These are phyloP conservation scores for Backusella liffmaniae DNA, from an alignment of 192 early-diverging fungal genomes.

Conservation along the genomic window DNA sequence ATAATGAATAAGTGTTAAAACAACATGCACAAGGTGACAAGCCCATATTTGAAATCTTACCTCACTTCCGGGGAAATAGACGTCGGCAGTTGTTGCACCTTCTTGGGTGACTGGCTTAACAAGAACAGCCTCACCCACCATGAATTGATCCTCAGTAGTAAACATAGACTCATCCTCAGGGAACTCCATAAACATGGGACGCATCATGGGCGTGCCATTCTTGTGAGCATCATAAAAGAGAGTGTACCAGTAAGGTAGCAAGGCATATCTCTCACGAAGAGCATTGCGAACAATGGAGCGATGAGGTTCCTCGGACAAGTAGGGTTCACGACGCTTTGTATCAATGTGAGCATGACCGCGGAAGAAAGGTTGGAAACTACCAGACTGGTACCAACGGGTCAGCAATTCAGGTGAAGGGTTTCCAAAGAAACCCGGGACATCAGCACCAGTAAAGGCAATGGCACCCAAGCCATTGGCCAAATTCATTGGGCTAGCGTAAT, in stretches of 20 bases:
- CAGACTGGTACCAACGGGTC: conserved; percentile 97
- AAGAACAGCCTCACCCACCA: conserved; percentile 84
- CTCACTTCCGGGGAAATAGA: conserved; percentile 72
- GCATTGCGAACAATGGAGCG: conserved; percentile 76
- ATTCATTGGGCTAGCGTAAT: conserved; percentile 83
- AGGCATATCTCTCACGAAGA: conserved; percentile 78
- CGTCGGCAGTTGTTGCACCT: conserved; percentile 56
- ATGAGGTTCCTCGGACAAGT: conserved; percentile 88
- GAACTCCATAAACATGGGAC: conserved; percentile 90
- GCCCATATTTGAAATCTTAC: conserved; percentile 32
- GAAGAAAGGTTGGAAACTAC: conserved; percentile 95
- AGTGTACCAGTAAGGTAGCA: conserved; percentile 93
- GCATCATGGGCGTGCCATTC: conserved; percentile 79
- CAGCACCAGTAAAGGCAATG: conserved; percentile 90
- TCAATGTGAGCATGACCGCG: conserved; percentile 97
- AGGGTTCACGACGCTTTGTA: conserved; percentile 96
- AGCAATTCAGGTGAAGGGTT: conserved; percentile 90
- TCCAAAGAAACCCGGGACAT: conserved; percentile 84
- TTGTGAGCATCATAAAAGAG: conserved; percentile 78
- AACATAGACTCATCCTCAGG: conserved; percentile 77
- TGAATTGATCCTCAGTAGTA: conserved; percentile 78
- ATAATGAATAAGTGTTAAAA: not conserved
- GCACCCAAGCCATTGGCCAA: conserved; percentile 85
- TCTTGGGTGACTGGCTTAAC: conserved; percentile 64
- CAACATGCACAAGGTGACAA: conserved; percentile 10